Conservation (phyloP, 108 stramenopile species). For the Skeletonema menzelii region DNA sequence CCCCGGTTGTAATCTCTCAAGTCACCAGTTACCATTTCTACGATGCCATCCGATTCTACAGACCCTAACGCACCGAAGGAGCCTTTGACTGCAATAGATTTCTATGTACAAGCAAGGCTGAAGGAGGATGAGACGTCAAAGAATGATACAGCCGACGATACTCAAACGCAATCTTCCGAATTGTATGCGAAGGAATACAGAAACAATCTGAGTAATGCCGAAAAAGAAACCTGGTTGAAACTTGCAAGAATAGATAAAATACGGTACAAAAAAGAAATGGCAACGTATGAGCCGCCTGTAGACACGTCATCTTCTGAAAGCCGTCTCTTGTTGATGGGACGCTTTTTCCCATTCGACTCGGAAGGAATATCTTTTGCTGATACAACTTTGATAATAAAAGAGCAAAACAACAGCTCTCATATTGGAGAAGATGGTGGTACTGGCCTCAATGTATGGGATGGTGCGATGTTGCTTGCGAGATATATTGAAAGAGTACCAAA, state of each 20-base stretch:
- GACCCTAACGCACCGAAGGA: conserved; percentile 2
- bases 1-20: no score
- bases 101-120: neutral
- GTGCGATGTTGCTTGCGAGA: conserved; percentile 50
- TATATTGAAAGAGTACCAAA: conserved; percentile 37
- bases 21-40: no score
- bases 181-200: neutral
- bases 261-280: neutral
- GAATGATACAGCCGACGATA: neutral
- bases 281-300: neutral
- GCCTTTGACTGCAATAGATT: neutral
- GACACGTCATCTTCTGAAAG: neutral
- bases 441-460: conserved; percentile 77
- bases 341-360: conserved; percentile 34
- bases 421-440: conserved; percentile 47
- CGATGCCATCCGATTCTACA: neutral
- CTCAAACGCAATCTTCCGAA: neutral
- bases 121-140: neutral
- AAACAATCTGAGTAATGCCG: neutral
- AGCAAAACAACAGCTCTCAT: conserved; percentile 24
- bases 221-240: neutral
- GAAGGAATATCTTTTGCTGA: conserved; percentile 31
- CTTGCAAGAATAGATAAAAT: neutral
- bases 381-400: conserved; percentile 30
- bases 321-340: neutral